Percentiles rank a stretch among this genome's conserved stretches.
phyloP scores from a whole-genome alignment of 164 flowering plant genomes.

The Piper betle region DNA sequence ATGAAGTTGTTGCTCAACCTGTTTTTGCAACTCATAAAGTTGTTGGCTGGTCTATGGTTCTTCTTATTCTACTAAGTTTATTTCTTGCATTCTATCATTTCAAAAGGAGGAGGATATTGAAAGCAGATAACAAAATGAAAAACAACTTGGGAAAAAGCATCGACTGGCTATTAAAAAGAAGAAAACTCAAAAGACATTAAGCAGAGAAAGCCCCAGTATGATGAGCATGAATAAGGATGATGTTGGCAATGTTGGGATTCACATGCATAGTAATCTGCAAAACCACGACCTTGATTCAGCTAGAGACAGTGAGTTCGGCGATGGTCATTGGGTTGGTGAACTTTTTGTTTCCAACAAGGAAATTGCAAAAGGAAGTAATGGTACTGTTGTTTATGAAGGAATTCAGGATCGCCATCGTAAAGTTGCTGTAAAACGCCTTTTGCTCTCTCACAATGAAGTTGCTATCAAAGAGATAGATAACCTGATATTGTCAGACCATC shows the following conservation, averaged over 20 bases:
- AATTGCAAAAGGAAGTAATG: constrained; percentile 95
- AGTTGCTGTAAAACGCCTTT: constrained; percentile 94
- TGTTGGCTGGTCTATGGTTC: neutral
- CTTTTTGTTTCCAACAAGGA: constrained; percentile 42
- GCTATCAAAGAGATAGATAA: constrained; percentile 83
- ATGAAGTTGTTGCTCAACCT: constrained; percentile 3
- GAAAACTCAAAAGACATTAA: constrained; percentile 30
- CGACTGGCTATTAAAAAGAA: constrained; percentile 28
- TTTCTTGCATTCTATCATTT: constrained; percentile 2
- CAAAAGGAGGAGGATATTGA: constrained; percentile 5
- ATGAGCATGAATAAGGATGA: constrained; percentile 9
- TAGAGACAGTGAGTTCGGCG: constrained; percentile 15
- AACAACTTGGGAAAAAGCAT: constrained; percentile 12
- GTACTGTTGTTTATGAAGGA: constrained; percentile 83
- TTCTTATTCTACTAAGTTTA: constrained; percentile 1
- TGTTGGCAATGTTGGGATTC: constrained; percentile 11
- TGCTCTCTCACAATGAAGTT: constrained; percentile 60
- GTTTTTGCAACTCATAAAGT: neutral
- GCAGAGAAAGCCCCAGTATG: neutral
- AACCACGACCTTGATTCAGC: constrained; percentile 11
- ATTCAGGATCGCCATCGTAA: constrained; percentile 49
- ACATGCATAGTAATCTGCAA: constrained; percentile 6
- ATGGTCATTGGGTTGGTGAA: constrained; percentile 57
- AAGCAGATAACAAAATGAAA: constrained; percentile 7
- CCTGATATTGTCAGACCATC: constrained; percentile 79